These are phyloP conservation scores for Coffea canephora DNA, from an alignment of 257 asterid genomes.

Conservation along the genomic window DNA sequence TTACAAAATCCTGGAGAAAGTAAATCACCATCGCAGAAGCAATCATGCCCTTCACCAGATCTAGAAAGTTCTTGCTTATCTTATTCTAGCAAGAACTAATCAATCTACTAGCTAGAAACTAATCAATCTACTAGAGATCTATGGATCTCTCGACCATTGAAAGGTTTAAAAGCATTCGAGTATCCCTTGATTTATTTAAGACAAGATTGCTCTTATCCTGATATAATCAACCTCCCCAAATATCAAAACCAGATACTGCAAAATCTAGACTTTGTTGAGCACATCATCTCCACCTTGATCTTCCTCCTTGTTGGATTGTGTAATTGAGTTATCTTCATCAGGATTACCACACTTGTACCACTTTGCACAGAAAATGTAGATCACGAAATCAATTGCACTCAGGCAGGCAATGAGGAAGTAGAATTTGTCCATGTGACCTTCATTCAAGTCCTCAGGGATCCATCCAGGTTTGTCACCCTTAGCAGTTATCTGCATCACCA, in stretches of 20 bases:
- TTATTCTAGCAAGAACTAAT: too few relatives aligned
- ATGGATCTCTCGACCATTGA: too few relatives aligned
- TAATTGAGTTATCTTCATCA: not conserved
- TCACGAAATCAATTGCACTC: conserved; percentile 45
- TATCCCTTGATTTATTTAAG: not conserved
- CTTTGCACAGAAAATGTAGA: conserved; percentile 47
- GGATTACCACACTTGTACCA: conserved; percentile 47
- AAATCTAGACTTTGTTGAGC: conserved; percentile 30
- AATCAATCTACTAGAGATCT: too few relatives aligned
- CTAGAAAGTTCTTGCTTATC: too few relatives aligned
- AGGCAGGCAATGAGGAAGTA: conserved; percentile 53
- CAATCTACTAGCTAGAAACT: too few relatives aligned
- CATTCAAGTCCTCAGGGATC: conserved; percentile 63
- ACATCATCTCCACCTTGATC: conserved; percentile 7
- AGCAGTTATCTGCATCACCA: conserved; percentile 59
- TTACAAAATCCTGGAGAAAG: too few relatives aligned
- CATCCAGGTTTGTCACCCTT: conserved; percentile 45
- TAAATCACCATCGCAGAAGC: too few relatives aligned
- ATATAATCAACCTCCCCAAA: not conserved
- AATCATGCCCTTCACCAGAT: too few relatives aligned
- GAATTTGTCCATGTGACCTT: conserved; percentile 61
- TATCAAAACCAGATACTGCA: not conserved
- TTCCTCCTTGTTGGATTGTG: not conserved
- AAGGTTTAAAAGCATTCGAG: too few relatives aligned
- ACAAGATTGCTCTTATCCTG: not conserved